Evolutionary conservation across 225 moss, liverwort and hornwort genomes (phyloP), one percentile per base, ranked within the genome.

Genomic region (Asterella californica): DNA sequence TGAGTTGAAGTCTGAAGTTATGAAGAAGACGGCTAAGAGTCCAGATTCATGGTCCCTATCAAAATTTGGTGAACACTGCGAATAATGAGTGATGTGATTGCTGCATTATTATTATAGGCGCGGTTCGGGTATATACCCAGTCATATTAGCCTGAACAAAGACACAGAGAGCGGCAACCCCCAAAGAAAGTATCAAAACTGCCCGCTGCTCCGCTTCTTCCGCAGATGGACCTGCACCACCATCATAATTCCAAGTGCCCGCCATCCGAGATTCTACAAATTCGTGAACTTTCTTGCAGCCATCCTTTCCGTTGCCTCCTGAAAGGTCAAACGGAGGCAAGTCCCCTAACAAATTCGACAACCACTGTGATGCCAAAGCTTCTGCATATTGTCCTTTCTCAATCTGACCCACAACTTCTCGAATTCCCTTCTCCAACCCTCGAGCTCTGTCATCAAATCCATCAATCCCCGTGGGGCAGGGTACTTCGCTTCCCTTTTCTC

Each of bases 101-200:
- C 71, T 70, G 22, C 9, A 10, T 70, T 0, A 42, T 42, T 42
- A 42, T 47, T 15, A 12, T 2, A 27, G 47, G 21, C 68, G 18
- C 24, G 19, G 0, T 0, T 71, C 48, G 11, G 0, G 25, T 53
- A 71, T 14, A 37, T 76, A 94, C 96, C 96, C 97, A 2, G 95
- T 99, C 89, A 93, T 78, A 82, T 95, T 99, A 9, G 87, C 89
- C 83, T 99, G 93, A 76, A 95, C 80, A 53, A 99, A 99, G 47
- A 86, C 87, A 84, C 88, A 89, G 74, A 95, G 88, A 27, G 88
- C 86, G 60, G 90, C 93, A n/a, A 99, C 89, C 78, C 93, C 95
- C 30, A 86, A 82, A 74, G 89, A 85, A 50, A 99, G 42, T 21
- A 86, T 53, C 67, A 99, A 46, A 78, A 93, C 48, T 45, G 83